Evolutionary conservation across 78 protist genomes (phyloP).

Genomic region (Pigoraptor vietnamica): DNA sequence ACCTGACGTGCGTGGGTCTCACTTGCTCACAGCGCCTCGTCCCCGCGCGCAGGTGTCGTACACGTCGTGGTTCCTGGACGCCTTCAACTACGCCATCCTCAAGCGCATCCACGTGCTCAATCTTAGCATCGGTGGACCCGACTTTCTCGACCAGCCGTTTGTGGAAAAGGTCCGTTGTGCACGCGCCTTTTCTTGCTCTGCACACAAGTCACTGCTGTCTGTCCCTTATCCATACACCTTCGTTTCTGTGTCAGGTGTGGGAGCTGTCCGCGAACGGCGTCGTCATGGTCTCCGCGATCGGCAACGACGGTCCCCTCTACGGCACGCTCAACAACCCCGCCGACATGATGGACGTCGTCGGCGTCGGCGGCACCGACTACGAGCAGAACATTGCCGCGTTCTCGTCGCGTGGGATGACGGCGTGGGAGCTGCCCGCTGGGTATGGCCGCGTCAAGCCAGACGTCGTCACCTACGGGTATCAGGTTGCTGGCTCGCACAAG

Average conservation of each 20-base stretch:
- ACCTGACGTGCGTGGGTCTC: no score
- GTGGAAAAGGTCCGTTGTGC: no score
- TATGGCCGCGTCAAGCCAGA: slow-evolving; percentile 96
- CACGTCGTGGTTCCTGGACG: slow-evolving; percentile 95
- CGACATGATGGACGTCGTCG: slow-evolving; percentile 89
- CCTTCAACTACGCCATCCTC: slow-evolving; percentile 87
- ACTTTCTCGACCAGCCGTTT: slow-evolving; percentile 86
- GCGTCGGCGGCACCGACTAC: slow-evolving; percentile 85
- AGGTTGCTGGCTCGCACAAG: slow-evolving; percentile 23
- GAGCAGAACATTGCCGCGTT: slow-evolving; percentile 22
- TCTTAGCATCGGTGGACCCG: slow-evolving; percentile 93
- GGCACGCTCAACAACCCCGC: slow-evolving; percentile 96
- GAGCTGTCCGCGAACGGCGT: slow-evolving; percentile 81
- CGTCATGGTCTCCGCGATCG: slow-evolving; percentile 85
- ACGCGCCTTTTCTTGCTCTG: no score
- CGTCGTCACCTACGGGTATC: slow-evolving; percentile 63
- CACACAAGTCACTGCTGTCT: no score
- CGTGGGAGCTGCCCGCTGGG: slow-evolving; percentile 90
- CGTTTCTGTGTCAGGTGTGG: no score
- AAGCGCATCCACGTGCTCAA: slow-evolving; percentile 66
- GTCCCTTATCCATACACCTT: no score
- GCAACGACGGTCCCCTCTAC: slow-evolving; percentile 93
- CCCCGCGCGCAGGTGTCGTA: slow-evolving; percentile 40
- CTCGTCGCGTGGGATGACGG: slow-evolving; percentile 86
- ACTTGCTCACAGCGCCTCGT: no score